Evolutionary conservation across 768 basidiomycete species (phyloP).

Genomic region (Cystofilobasidium ferigula): DNA sequence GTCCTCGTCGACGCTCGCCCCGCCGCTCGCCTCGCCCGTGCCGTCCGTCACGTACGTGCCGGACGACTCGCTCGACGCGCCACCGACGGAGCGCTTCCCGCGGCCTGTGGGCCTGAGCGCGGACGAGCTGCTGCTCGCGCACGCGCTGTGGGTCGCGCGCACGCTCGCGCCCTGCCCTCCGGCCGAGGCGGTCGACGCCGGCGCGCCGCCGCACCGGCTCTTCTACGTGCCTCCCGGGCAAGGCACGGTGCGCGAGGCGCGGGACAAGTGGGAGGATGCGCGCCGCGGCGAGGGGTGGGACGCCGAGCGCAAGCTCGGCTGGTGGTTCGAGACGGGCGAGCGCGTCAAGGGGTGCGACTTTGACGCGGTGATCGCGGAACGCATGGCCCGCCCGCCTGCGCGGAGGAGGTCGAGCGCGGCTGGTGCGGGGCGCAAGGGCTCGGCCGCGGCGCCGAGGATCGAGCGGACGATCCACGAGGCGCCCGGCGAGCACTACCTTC

Average conservation of each 20-base stretch:
- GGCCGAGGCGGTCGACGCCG: background rate
- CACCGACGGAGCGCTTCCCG: background rate
- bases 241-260: background rate
- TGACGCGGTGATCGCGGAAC: background rate
- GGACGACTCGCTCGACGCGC: background rate
- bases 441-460: too few relatives aligned
- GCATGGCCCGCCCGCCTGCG: background rate
- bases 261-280: background rate
- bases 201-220: background rate
- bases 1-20: background rate
- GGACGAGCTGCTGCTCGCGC: background rate
- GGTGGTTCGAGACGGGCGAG: conserved; percentile 7
- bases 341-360: background rate
- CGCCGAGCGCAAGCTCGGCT: background rate
- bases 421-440: background rate
- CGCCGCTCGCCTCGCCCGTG: background rate
- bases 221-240: background rate
- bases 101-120: background rate
- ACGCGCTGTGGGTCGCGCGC: background rate
- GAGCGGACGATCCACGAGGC: too few relatives aligned
- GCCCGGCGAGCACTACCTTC: too few relatives aligned
- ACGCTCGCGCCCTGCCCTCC: background rate
- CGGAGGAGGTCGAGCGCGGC: background rate
- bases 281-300: background rate
- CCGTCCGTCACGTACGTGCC: background rate